Evolutionary conservation across 495 filamentous ascomycete genomes (phyloP).

Genomic region (Podospora fimiseda): DNA sequence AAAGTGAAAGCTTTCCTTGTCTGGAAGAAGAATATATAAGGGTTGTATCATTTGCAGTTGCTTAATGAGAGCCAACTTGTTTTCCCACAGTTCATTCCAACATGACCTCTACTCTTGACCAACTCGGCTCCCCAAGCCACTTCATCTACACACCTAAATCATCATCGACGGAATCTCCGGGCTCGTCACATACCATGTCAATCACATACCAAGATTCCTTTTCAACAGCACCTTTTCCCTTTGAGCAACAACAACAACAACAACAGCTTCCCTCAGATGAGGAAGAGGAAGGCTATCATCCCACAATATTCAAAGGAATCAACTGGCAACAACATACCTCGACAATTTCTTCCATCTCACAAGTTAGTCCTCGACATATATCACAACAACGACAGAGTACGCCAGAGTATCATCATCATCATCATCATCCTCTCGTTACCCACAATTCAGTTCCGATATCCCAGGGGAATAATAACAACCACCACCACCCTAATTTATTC

Average conservation of each 20-base stretch:
- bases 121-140: conserved; percentile 13
- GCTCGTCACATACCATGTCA: neutral
- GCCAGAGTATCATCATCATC: too few species aligned
- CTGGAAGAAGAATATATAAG: neutral
- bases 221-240: neutral
- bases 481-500: too few species aligned
- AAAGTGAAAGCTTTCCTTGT: conserved; percentile 1
- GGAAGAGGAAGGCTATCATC: too few species aligned
- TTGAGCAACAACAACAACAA: too few species aligned
- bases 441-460: too few species aligned
- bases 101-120: neutral
- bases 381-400: too few species aligned
- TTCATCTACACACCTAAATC: conserved; percentile 19
- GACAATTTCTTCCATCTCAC: too few species aligned
- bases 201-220: neutral
- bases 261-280: neutral
- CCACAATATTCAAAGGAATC: neutral
- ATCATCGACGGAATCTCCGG: neutral
- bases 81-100: neutral
- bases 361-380: too few species aligned
- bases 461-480: too few species aligned
- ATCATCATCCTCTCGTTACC: too few species aligned
- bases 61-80: too few species aligned
- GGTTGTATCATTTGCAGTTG: too few species aligned
- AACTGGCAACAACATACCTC: neutral